Evolutionary conservation across 768 basidiomycete species (phyloP), one percentile per base, ranked within the genome.

Genomic region (Termitomyces sp.): DNA sequence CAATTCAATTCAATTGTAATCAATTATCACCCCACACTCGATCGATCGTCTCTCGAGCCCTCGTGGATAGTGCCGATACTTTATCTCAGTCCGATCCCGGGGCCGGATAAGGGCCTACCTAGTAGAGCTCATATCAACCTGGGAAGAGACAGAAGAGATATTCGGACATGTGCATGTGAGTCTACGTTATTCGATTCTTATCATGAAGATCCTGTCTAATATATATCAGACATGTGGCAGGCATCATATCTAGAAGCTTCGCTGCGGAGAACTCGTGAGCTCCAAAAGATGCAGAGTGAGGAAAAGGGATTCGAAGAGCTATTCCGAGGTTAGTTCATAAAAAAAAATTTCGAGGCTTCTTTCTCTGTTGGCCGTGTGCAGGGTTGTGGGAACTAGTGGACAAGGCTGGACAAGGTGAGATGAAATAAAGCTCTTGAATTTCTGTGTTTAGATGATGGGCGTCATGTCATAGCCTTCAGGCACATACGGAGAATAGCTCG

Each of bases 141-240:
- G 54, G 24, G 54, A 55, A 40, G 12, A n/a, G 11, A 54, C 16
- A 11, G 1, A 28, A 20, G 22, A 35, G 15, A 38, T 22, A 4
- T 24, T 9, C 6, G 38, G 52, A 40, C 53, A 40, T 40, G 39
- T 40, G 38, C 53, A 40, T 40, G 39, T 40, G 38, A 18, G 24
- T 39, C 9, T 28, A 11, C 35, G 11, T 20, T 24, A 28, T 28
- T 15, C 16, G 24, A 22, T 40, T 39, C 39, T 7, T 28, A 40
- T 55, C 53, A 40, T 32, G 54, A 55, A 42, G 39, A 55, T 42
- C 39, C 54, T 55, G 54, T 55, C 54, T 55, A n/a, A 40, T 42
- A n/a, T 40, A 36, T 53, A 22, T 16, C 20, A 39, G 12, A 7
- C 18, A 24, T 40, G 24, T 40, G 53, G 24, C 53, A 55, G 18